Percentiles rank a stretch among this genome's conserved stretches.
Conservation (phyloP, 108 stramenopile genomes). For the Cafeteria roenbergensis region DNA sequence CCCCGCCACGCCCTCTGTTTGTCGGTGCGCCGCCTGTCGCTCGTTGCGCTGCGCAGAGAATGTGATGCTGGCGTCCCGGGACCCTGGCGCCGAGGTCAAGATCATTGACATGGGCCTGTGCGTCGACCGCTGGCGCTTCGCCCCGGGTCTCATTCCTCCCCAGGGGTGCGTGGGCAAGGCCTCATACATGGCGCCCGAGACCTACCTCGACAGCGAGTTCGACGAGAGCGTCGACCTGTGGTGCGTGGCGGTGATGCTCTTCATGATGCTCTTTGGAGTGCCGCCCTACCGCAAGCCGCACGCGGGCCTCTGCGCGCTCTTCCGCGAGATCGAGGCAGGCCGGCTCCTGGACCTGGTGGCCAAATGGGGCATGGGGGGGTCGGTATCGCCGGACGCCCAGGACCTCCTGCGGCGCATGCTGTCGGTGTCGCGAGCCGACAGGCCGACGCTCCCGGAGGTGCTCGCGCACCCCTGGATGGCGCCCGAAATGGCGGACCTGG, state of each 20-base stretch:
- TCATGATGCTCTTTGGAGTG: slow-evolving; percentile 1
- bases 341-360: background rate
- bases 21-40: no score
- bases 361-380: background rate
- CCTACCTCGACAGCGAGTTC: background rate
- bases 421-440: background rate
- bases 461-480: background rate
- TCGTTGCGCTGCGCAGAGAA: no score
- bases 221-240: background rate
- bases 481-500: no score
- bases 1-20: no score
- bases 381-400: background rate
- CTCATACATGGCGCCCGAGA: background rate
- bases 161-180: background rate
- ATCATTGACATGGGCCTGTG: background rate
- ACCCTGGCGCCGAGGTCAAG: background rate
- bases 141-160: background rate
- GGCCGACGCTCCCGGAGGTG: background rate
- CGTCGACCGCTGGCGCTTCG: background rate
- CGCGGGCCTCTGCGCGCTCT: background rate
- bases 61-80: background rate
- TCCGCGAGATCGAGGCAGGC: background rate
- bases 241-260: background rate
- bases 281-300: background rate
- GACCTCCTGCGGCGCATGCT: background rate